Percentiles rank a stretch among this genome's conserved stretches.
Conservation (phyloP, 2,329 filamentous ascomycete genomes). For the Verruconis gallopava region DNA sequence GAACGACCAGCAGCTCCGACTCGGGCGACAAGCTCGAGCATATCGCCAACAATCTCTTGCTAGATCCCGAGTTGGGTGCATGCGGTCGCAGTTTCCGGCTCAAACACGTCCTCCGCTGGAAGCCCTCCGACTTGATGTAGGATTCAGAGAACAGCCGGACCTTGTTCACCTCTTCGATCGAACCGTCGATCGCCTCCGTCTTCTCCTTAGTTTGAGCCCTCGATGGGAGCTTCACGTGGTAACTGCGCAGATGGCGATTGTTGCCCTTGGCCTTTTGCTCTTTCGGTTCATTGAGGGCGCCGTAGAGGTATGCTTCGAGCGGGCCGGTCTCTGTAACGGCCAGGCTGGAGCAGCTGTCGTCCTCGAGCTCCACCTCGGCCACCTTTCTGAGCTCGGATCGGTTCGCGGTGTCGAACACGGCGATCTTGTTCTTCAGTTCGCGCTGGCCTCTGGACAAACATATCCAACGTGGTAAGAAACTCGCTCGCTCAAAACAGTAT, state of each 20-base stretch:
- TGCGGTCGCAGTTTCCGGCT: too few species aligned
- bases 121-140: slow-evolving; percentile 38
- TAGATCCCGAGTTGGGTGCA: slow-evolving; percentile 28
- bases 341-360: slow-evolving; percentile 80
- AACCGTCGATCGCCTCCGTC: slow-evolving; percentile 20
- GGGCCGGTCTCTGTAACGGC: slow-evolving; percentile 46
- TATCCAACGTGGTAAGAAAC: too few species aligned
- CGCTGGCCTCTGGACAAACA: too few species aligned
- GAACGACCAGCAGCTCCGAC: slow-evolving; percentile 70
- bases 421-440: too few species aligned
- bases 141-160: slow-evolving; percentile 36
- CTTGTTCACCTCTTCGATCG: slow-evolving; percentile 36
- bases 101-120: slow-evolving; percentile 46
- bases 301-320: slow-evolving; percentile 38
- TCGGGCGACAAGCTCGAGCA: slow-evolving; percentile 62
- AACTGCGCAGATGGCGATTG: slow-evolving; percentile 61
- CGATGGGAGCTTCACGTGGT: slow-evolving; percentile 47
- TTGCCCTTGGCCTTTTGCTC: slow-evolving; percentile 49
- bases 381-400: slow-evolving; percentile 48
- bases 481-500: too few species aligned
- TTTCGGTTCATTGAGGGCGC: slow-evolving; percentile 70
- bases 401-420: too few species aligned
- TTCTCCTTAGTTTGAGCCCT: slow-evolving; percentile 16
- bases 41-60: slow-evolving; percentile 58
- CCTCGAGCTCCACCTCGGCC: slow-evolving; percentile 67